A percentile compares a stretch with the other conserved stretches of the same genome.
Evolutionary conservation across 345 rosid genomes (phyloP).

Genomic region (Lepidium aucheri): DNA sequence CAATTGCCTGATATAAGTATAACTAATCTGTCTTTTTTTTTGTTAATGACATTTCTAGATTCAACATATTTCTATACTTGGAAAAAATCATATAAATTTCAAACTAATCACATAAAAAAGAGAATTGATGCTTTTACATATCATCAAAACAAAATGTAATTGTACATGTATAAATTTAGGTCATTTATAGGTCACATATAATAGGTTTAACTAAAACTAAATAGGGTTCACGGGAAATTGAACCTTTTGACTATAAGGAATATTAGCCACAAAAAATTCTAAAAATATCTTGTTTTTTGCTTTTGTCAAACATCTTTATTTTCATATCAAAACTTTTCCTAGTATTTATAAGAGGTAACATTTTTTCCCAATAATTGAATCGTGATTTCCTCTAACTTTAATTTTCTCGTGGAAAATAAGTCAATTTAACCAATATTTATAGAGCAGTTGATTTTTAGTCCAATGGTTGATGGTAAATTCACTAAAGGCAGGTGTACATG

Average conservation of each 20-base stretch:
- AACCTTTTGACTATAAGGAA: conserved; percentile 1
- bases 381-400: background rate
- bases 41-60: background rate
- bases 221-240: background rate
- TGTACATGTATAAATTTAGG: background rate
- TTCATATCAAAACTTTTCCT: conserved; percentile 12
- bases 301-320: conserved; percentile 3
- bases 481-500: too few relatives aligned
- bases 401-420: background rate
- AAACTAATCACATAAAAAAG: too few relatives aligned
- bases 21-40: too few relatives aligned
- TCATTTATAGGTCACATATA: background rate
- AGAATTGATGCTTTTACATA: too few relatives aligned
- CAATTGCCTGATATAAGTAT: too few relatives aligned
- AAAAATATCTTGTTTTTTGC: background rate
- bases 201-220: background rate
- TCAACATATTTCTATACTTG: background rate
- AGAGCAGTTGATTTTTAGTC: too few relatives aligned
- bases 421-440: background rate
- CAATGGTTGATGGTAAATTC: too few relatives aligned
- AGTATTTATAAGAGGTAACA: conserved; percentile 14
- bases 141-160: background rate
- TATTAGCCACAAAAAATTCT: background rate
- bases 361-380: background rate
- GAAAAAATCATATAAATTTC: background rate